phyloP scores from a whole-genome alignment of 179 eudicot species.

The Gypsophila paniculata region DNA sequence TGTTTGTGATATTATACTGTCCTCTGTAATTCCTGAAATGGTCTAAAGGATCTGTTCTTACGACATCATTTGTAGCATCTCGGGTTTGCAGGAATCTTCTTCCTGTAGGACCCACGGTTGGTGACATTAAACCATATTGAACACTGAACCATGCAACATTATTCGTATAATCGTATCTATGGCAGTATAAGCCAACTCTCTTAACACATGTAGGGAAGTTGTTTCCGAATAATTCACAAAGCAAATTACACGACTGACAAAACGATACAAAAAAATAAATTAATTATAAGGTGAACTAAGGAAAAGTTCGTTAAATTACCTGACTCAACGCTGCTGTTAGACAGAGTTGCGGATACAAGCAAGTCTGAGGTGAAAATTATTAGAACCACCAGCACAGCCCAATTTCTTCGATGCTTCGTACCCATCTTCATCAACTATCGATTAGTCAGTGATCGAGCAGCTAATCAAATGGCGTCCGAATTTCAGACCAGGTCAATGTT shows the following conservation, averaged over 20 bases:
- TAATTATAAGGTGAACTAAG: no score
- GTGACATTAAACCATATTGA: no score
- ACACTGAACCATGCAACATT: background rate
- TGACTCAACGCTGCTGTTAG: slow-evolving; percentile 7
- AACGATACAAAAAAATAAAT: no score
- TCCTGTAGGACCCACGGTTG: slow-evolving; percentile 11
- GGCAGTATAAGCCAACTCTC: no score
- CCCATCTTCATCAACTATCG: slow-evolving; percentile 6
- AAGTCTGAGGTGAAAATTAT: slow-evolving; percentile 16
- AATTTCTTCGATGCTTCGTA: background rate
- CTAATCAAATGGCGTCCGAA: background rate
- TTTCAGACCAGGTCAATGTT: background rate
- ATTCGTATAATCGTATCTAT: no score
- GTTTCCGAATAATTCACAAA: no score
- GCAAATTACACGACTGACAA: no score
- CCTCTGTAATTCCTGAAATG: slow-evolving; percentile 61
- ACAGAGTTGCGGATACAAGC: background rate
- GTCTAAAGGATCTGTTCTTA: slow-evolving; percentile 60
- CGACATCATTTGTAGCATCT: slow-evolving; percentile 33
- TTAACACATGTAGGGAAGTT: no score
- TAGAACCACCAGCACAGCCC: slow-evolving; percentile 9
- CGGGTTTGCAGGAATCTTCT: slow-evolving; percentile 13
- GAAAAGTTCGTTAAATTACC: slow-evolving; percentile 18
- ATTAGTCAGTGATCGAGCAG: background rate
- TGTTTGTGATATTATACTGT: slow-evolving; percentile 56